Percentiles rank a stretch among this genome's conserved stretches.
Evolutionary conservation across 352 stramenopile genomes (phyloP).

Genomic region (Globisporangium polare): DNA sequence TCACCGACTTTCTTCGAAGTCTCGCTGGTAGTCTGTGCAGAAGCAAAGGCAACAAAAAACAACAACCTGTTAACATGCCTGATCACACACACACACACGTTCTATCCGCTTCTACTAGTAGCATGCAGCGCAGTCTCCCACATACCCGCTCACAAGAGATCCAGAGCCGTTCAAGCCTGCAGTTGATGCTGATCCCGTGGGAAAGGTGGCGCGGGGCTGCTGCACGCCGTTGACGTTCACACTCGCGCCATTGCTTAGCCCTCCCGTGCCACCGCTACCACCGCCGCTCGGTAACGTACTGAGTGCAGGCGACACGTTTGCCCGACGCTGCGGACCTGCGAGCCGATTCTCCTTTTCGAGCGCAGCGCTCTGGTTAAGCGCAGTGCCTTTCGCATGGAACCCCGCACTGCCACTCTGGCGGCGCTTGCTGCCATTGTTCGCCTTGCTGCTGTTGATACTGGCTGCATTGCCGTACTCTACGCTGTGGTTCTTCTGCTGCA

Average conservation of each 20-base stretch:
- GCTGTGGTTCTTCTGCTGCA: constrained; percentile 13
- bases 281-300: neutral
- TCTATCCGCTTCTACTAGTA: neutral
- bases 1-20: constrained; percentile 1
- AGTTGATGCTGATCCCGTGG: neutral
- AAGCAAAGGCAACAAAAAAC: too few species aligned
- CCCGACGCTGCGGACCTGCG: constrained; percentile 6
- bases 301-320: neutral
- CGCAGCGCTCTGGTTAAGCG: constrained; percentile 8
- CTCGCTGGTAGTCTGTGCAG: constrained; percentile 1
- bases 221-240: neutral
- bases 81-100: neutral
- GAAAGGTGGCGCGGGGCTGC: constrained; percentile 1
- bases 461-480: neutral
- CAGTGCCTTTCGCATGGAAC: neutral
- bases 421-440: neutral
- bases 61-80: too few species aligned
- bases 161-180: neutral
- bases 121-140: too few species aligned
- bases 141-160: constrained; percentile 12
- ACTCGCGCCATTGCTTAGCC: neutral
- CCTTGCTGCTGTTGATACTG: neutral
- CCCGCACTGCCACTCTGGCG: neutral
- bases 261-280: neutral
- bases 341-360: constrained; percentile 38